A percentile compares a stretch with the other conserved stretches of the same genome.
Conservation (phyloP, 1,284 basidiomycete genomes). For the Marasmius sp. region DNA sequence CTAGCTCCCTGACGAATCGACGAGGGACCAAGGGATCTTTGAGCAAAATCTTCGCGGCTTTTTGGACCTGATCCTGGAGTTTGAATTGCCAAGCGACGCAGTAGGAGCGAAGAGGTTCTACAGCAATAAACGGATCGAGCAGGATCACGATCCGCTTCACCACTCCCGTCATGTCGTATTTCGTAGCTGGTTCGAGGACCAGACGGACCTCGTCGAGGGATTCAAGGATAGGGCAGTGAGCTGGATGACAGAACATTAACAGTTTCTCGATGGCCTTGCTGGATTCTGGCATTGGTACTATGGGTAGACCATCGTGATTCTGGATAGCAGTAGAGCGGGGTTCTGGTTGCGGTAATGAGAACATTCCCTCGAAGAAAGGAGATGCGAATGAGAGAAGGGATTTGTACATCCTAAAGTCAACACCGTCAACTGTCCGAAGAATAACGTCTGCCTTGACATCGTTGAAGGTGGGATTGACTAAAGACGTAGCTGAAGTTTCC, state of each 20-base stretch:
- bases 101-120: neutral
- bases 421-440: conserved; percentile 31
- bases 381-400: conserved; percentile 33
- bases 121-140: neutral
- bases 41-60: neutral
- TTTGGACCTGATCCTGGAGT: neutral
- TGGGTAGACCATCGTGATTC: conserved; percentile 15
- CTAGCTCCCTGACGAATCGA: conserved; percentile 1
- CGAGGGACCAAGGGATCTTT: neutral
- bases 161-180: conserved; percentile 3
- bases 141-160: neutral
- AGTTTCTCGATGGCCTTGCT: conserved; percentile 23
- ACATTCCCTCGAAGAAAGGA: conserved; percentile 36
- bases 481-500: neutral
- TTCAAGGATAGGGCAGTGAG: neutral
- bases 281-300: conserved; percentile 24
- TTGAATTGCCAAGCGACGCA: neutral
- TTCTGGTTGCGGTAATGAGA: conserved; percentile 28
- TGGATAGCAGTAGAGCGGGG: neutral
- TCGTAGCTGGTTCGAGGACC: neutral
- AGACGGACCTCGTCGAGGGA: neutral
- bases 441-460: conserved; percentile 29
- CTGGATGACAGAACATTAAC: conserved; percentile 28
- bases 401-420: conserved; percentile 32
- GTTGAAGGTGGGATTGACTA: conserved; percentile 4